Conservation (phyloP, 2,329 filamentous ascomycete genomes). For the Diatrype stigma region DNA sequence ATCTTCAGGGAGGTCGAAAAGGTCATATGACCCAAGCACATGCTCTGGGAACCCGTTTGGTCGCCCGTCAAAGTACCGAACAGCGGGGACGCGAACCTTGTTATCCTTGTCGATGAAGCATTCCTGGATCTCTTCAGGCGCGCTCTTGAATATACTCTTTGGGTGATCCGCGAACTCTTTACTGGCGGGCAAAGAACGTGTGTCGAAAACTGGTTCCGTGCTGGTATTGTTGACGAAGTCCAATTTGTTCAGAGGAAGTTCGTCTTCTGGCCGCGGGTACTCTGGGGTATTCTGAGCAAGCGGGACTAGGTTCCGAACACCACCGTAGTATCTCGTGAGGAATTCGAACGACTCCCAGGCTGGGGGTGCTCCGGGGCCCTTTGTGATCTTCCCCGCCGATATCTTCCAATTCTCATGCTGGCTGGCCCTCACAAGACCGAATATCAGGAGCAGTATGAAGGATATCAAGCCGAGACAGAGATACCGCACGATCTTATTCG, state of each 20-base stretch:
- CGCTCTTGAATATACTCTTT: slow-evolving; percentile 30
- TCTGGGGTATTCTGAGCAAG: slow-evolving; percentile 68
- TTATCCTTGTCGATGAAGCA: slow-evolving; percentile 74
- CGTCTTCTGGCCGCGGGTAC: slow-evolving; percentile 67
- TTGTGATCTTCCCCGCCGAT: slow-evolving; percentile 45
- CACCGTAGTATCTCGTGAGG: slow-evolving; percentile 84
- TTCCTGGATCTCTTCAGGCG: slow-evolving; percentile 56
- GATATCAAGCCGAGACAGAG: slow-evolving; percentile 69
- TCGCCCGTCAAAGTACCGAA: slow-evolving; percentile 73
- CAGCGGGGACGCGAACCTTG: slow-evolving; percentile 61
- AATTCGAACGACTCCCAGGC: slow-evolving; percentile 84
- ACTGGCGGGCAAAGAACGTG: slow-evolving; percentile 39
- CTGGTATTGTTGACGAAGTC: slow-evolving; percentile 31
- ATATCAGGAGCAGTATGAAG: slow-evolving; percentile 70
- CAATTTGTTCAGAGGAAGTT: slow-evolving; percentile 42
- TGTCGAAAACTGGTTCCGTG: slow-evolving; percentile 22
- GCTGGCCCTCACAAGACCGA: slow-evolving; percentile 70
- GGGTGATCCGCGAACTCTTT: slow-evolving; percentile 47
- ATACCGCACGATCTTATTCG: slow-evolving; percentile 71
- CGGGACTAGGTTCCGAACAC: slow-evolving; percentile 67
- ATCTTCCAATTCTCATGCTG: slow-evolving; percentile 63
- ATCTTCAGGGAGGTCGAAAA: slow-evolving; percentile 74
- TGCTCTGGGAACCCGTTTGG: slow-evolving; percentile 81
- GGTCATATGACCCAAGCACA: slow-evolving; percentile 79
- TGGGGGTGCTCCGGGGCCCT: slow-evolving; percentile 56